Conservation (phyloP, 2,329 filamentous ascomycete species). For the Claviceps pazoutovae region DNA sequence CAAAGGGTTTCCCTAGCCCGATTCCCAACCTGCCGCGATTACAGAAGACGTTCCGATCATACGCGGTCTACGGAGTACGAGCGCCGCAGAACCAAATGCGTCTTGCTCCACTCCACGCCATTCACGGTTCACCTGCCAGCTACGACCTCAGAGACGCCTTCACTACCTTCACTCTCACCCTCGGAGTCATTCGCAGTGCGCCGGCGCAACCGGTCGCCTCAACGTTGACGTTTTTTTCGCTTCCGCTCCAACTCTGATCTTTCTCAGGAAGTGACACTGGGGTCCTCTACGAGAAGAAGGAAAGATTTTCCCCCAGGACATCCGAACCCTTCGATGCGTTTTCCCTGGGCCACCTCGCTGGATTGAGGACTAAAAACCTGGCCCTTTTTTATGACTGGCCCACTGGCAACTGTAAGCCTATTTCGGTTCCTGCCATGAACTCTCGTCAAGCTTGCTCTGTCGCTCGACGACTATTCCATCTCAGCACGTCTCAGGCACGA, state of each 20-base stretch:
- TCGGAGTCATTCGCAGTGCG: neutral
- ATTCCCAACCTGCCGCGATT: neutral
- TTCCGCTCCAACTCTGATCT: neutral
- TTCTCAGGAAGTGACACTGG: neutral
- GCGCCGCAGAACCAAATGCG: neutral
- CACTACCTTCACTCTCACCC: too few relatives aligned
- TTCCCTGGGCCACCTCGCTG: neutral
- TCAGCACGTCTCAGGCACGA: neutral
- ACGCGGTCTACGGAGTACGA: too few relatives aligned
- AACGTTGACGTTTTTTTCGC: neutral
- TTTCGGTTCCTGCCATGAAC: slow-evolving; percentile 6
- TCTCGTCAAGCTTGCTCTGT: slow-evolving; percentile 5
- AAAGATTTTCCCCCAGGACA: neutral
- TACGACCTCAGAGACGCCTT: neutral
- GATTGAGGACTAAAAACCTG: neutral
- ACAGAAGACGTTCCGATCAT: neutral
- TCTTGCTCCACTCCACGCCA: neutral
- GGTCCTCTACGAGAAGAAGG: neutral
- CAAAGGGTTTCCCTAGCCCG: neutral
- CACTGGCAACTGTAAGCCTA: neutral
- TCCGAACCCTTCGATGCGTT: neutral
- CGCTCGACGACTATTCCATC: slow-evolving; percentile 6
- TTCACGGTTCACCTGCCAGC: neutral
- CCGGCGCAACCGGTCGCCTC: neutral
- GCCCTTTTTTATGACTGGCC: neutral